Evolutionary conservation across 192 early-diverging fungal genomes (phyloP).

Genomic region (Coemansia sp.): DNA sequence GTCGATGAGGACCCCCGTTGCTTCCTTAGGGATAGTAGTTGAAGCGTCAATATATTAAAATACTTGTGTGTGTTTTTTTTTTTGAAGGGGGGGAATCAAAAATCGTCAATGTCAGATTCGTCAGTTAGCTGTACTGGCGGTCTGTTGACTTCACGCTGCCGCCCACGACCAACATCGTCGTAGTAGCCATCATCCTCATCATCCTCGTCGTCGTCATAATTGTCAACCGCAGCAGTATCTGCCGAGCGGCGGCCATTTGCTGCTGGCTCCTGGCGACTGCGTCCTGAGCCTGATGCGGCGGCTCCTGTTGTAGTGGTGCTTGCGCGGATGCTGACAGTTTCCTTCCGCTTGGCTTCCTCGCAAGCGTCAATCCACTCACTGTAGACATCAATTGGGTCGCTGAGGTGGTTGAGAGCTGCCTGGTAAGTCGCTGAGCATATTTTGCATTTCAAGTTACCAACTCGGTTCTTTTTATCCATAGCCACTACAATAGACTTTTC

Average conservation of each 20-base stretch:
- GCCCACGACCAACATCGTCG: neutral
- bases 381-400: conserved; percentile 88
- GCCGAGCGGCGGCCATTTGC: neutral
- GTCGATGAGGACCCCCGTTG: neutral
- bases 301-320: neutral
- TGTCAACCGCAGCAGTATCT: neutral
- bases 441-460: conserved; percentile 78
- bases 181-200: conserved; percentile 4
- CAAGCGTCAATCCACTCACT: conserved; percentile 88
- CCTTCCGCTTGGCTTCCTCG: conserved; percentile 61
- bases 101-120: conserved; percentile 38
- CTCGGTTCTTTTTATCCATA: conserved; percentile 67
- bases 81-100: neutral
- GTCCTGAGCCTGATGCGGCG: neutral
- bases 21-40: neutral
- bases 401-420: conserved; percentile 68
- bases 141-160: conserved; percentile 28
- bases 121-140: conserved; percentile 32
- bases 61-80: neutral
- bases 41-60: conserved; percentile 1
- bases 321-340: neutral
- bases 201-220: neutral
- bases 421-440: conserved; percentile 78
- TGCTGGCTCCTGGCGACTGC: neutral
- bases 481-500: conserved; percentile 75